phyloP scores from a whole-genome alignment of 495 filamentous ascomycete species.

The Xylaria sp. region DNA sequence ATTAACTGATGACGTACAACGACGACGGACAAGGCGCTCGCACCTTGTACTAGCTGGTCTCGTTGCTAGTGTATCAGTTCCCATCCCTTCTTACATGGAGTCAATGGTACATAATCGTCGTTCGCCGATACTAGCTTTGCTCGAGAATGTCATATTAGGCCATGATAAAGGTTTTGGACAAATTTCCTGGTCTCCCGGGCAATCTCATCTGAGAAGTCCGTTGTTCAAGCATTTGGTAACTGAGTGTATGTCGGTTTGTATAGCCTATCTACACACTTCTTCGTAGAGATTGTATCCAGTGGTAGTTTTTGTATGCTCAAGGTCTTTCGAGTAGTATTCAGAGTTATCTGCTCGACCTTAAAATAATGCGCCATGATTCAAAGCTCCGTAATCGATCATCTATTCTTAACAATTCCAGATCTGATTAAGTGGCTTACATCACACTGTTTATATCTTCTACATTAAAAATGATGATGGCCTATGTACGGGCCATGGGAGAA shows the following conservation, averaged over 20 bases:
- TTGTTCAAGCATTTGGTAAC: not conserved
- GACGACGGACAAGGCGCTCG: not conserved
- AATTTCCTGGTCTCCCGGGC: not conserved
- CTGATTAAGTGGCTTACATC: not conserved
- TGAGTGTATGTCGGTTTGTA: no score
- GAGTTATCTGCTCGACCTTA: no score
- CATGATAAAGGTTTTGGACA: not conserved
- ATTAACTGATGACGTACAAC: no score
- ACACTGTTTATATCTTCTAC: not conserved
- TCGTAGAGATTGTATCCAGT: no score
- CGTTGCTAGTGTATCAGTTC: not conserved
- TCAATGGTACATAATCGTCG: not conserved
- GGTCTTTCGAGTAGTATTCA: no score
- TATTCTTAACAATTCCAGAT: no score
- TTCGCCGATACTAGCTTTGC: not conserved
- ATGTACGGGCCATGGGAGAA: no score
- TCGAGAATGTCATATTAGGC: not conserved
- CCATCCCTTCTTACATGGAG: not conserved
- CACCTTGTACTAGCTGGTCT: not conserved
- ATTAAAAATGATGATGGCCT: not conserved
- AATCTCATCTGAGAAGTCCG: not conserved
- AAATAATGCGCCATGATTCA: no score
- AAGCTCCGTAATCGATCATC: no score
- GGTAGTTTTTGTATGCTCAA: no score
- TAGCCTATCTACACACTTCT: no score